A percentile compares a stretch with the other conserved stretches of the same genome.
Evolutionary conservation across 106 monocot genomes (phyloP).

Genomic region (Phalaenopsis aphrodite): DNA sequence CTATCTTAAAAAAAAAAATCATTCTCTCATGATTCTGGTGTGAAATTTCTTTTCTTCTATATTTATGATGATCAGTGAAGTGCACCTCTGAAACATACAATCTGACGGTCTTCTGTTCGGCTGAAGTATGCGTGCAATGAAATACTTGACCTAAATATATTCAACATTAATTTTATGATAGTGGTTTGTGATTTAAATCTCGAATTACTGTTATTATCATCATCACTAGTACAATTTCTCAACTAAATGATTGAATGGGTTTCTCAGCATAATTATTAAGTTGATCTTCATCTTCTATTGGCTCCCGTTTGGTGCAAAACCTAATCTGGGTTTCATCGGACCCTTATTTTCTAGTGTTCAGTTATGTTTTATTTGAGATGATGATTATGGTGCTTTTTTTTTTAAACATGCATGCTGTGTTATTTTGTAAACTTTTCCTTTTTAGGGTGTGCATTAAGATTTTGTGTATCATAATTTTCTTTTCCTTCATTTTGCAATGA

Average conservation of each 20-base stretch:
- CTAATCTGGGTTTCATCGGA: neutral
- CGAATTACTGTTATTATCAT: neutral
- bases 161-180: too few relatives aligned
- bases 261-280: neutral
- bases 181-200: neutral
- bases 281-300: neutral
- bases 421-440: neutral
- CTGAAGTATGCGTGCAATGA: too few relatives aligned
- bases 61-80: too few relatives aligned
- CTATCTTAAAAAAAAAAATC: too few relatives aligned
- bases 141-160: too few relatives aligned
- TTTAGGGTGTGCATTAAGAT: neutral
- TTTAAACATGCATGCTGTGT: neutral
- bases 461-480: conserved; percentile 4
- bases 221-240: neutral
- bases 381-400: neutral
- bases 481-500: neutral
- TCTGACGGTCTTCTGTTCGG: too few relatives aligned
- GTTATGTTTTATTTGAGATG: neutral
- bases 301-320: neutral
- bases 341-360: neutral
- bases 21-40: too few relatives aligned
- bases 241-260: neutral
- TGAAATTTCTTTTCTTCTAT: too few relatives aligned
- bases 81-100: too few relatives aligned